Conservation (phyloP, 2,329 filamentous ascomycete genomes). For the Botrytis elliptica region DNA sequence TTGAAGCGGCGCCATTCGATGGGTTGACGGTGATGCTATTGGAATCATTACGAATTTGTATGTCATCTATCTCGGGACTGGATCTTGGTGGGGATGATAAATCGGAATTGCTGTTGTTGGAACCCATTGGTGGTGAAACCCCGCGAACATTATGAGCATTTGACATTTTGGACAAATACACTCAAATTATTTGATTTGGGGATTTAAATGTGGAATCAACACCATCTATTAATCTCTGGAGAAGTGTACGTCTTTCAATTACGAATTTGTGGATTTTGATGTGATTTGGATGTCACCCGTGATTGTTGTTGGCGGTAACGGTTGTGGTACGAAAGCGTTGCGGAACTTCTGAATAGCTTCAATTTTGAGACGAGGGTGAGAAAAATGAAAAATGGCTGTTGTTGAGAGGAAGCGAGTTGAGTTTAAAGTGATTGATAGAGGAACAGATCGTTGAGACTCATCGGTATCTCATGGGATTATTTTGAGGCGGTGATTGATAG, state of each 20-base stretch:
- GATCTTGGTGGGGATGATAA: conserved; percentile 54
- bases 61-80: conserved; percentile 47
- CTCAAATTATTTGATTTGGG: neutral
- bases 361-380: conserved; percentile 29
- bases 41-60: conserved; percentile 24
- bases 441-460: conserved; percentile 20
- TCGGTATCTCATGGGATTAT: conserved; percentile 24
- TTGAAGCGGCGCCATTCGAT: conserved; percentile 24
- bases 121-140: conserved; percentile 20
- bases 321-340: neutral
- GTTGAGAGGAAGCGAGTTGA: conserved; percentile 20
- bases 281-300: neutral
- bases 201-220: neutral
- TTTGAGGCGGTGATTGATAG: conserved; percentile 29
- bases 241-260: neutral
- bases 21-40: conserved; percentile 31
- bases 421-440: neutral
- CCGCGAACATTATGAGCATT: conserved; percentile 19
- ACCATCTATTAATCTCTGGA: conserved; percentile 1
- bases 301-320: conserved; percentile 22
- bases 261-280: neutral
- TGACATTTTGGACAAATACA: conserved; percentile 12
- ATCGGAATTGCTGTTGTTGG: conserved; percentile 40
- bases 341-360: conserved; percentile 37
- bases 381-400: conserved; percentile 19